Evolutionary conservation across 1,284 basidiomycete genomes (phyloP).

Genomic region (Rhizopogon parksii): DNA sequence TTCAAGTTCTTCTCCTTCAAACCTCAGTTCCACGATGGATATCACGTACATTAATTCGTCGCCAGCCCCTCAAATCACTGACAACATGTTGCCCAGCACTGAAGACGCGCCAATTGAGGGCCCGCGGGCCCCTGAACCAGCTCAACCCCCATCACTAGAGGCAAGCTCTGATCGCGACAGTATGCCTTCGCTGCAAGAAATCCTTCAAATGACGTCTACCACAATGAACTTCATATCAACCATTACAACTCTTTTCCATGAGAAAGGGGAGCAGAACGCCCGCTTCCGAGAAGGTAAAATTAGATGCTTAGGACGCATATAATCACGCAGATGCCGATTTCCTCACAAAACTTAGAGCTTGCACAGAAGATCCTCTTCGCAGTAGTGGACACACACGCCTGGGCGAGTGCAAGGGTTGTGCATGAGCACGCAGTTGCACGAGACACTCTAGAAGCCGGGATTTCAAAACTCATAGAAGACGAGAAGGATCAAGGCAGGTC

Average conservation of each 20-base stretch:
- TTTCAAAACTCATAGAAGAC: constrained; percentile 19
- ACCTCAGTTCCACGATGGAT: constrained; percentile 1
- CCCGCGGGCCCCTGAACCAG: background rate
- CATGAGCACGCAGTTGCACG: constrained; percentile 16
- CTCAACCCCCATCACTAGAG: background rate
- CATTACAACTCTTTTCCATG: constrained; percentile 3
- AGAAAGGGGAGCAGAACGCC: constrained; percentile 19
- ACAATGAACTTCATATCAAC: background rate
- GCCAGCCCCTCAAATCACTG: background rate
- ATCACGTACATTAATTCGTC: background rate
- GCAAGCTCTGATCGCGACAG: background rate
- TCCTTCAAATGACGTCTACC: constrained; percentile 7
- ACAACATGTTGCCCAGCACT: background rate
- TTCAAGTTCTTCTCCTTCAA: too few species aligned
- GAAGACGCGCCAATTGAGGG: background rate
- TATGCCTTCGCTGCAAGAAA: constrained; percentile 1
- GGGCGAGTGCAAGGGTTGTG: constrained; percentile 21
- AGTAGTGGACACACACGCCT: constrained; percentile 17
- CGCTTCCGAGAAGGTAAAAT: constrained; percentile 28
- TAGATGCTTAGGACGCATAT: constrained; percentile 18
- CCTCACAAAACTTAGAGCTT: constrained; percentile 15
- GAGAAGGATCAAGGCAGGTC: constrained; percentile 38
- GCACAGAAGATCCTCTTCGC: constrained; percentile 16
- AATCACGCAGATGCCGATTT: constrained; percentile 13
- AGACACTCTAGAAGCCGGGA: constrained; percentile 13